Percentiles rank a stretch among this genome's conserved stretches.
These are phyloP conservation scores for Elaeis oleifera DNA, from an alignment of 202 grass and related monocot species.

Conservation along the genomic window DNA sequence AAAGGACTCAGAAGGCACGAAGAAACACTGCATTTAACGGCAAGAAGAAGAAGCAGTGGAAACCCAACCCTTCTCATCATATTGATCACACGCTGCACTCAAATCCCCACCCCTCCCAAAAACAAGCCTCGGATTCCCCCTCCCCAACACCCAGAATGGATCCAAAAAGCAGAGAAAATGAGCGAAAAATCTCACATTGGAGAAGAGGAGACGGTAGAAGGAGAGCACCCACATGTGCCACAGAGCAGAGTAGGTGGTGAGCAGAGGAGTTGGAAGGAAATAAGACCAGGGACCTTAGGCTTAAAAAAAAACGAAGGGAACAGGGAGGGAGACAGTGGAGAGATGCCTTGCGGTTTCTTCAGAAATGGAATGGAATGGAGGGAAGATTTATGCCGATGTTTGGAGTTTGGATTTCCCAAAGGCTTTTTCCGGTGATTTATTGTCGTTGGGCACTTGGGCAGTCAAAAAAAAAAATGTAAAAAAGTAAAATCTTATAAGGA, in stretches of 20 bases:
- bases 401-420: no score
- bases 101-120: no score
- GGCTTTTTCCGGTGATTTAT: no score
- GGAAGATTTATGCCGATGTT: no score
- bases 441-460: no score
- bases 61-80: background rate
- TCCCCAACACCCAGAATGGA: background rate
- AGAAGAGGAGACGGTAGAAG: background rate
- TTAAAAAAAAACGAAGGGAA: background rate
- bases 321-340: background rate
- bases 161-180: background rate
- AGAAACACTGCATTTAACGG: no score
- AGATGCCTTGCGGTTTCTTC: background rate
- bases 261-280: background rate
- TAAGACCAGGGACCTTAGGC: background rate
- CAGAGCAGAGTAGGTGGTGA: background rate
- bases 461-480: no score
- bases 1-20: background rate
- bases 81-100: background rate
- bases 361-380: background rate
- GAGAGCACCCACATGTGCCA: background rate
- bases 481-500: no score
- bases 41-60: background rate
- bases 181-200: background rate
- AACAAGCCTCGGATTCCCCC: no score